phyloP scores from a whole-genome alignment of 2,329 filamentous ascomycete genomes.

The Rhynchosporium agropyri region DNA sequence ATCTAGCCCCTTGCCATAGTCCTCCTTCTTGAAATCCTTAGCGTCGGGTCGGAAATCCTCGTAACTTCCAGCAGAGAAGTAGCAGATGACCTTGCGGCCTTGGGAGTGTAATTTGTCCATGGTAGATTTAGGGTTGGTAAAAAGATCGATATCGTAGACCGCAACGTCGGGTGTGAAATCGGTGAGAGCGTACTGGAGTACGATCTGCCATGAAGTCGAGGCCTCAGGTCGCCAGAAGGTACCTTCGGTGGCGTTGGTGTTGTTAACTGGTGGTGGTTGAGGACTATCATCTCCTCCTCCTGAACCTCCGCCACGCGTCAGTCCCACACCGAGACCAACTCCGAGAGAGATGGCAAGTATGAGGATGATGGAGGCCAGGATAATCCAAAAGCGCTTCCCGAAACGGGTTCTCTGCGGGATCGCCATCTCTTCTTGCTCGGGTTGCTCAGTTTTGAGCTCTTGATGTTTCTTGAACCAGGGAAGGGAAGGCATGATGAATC shows the following conservation, averaged over 20 bases:
- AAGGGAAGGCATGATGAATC: constrained; percentile 8
- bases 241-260: constrained; percentile 23
- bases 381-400: constrained; percentile 30
- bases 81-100: constrained; percentile 69
- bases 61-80: constrained; percentile 73
- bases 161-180: constrained; percentile 19
- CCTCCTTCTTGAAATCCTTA: constrained; percentile 53
- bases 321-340: constrained; percentile 59
- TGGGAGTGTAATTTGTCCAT: constrained; percentile 52
- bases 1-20: constrained; percentile 60
- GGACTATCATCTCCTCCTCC: constrained; percentile 9
- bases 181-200: constrained; percentile 21
- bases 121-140: constrained; percentile 50
- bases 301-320: constrained; percentile 40
- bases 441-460: constrained; percentile 12
- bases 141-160: constrained; percentile 46
- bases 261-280: constrained; percentile 19
- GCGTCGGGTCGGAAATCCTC: constrained; percentile 64
- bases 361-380: constrained; percentile 21
- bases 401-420: constrained; percentile 9
- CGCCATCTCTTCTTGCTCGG: neutral
- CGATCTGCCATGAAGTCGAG: constrained; percentile 29
- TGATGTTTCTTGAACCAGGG: constrained; percentile 10
- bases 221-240: constrained; percentile 25
- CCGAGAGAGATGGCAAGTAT: constrained; percentile 30